phyloP scores from a whole-genome alignment of 164 flowering plant species.

The Akebia trifoliata region DNA sequence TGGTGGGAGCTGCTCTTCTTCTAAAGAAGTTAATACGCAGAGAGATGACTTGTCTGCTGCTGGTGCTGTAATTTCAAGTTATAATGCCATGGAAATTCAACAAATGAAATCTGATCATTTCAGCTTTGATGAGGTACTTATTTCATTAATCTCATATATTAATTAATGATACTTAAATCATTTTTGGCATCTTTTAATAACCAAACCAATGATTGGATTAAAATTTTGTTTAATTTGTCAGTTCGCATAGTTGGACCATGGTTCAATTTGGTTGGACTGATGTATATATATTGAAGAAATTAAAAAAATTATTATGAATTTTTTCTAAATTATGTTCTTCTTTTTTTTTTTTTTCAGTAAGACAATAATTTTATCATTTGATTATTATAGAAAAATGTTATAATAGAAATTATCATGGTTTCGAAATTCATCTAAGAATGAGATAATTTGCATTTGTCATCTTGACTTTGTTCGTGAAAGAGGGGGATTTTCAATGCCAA shows the following conservation, averaged over 20 bases:
- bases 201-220: not conserved
- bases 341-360: no score
- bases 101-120: constrained; percentile 71
- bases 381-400: no score
- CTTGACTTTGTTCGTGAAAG: no score
- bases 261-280: no score
- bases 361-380: not conserved
- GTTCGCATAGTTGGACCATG: no score
- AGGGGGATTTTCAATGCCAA: no score
- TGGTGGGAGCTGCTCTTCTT: constrained; percentile 63
- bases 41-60: constrained; percentile 42
- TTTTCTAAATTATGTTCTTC: no score
- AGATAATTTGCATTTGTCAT: no score
- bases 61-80: constrained; percentile 41
- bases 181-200: not conserved
- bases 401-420: no score
- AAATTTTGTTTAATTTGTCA: no score
- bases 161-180: not conserved
- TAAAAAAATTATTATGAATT: not conserved
- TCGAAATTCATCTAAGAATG: no score
- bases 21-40: constrained; percentile 35
- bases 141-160: not conserved
- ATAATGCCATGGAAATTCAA: constrained; percentile 53
- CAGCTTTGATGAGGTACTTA: constrained; percentile 61
- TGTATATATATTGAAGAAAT: not conserved